phyloP scores from a whole-genome alignment of 2,329 filamentous ascomycete species.

The Meredithiella fracta region DNA sequence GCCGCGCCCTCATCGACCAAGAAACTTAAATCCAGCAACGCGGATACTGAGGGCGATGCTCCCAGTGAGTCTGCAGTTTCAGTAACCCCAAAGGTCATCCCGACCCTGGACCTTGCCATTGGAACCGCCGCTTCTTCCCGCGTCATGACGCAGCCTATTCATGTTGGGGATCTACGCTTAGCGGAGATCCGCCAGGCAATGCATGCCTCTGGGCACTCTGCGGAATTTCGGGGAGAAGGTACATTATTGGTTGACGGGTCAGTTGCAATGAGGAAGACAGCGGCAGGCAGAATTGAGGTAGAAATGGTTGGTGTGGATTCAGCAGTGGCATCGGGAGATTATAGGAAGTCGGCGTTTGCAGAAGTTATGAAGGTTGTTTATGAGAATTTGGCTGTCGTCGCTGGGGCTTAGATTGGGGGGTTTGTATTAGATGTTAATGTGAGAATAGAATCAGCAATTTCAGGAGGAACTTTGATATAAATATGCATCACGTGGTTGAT shows the following conservation, averaged over 20 bases:
- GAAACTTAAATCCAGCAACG: conserved; percentile 11
- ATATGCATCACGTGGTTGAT: too few species aligned
- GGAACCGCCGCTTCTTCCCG: conserved; percentile 53
- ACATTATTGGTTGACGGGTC: conserved; percentile 75
- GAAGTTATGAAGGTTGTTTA: conserved; percentile 86
- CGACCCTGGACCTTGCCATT: conserved; percentile 39
- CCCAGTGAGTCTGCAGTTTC: conserved; percentile 11
- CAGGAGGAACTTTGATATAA: too few species aligned
- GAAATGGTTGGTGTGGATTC: conserved; percentile 49
- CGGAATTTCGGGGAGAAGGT: conserved; percentile 87
- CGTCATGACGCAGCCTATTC: conserved; percentile 61
- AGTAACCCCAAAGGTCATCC: conserved; percentile 22
- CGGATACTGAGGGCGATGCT: conserved; percentile 15
- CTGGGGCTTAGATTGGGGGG: conserved; percentile 24
- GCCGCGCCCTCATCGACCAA: conserved; percentile 15
- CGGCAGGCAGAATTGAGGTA: conserved; percentile 72
- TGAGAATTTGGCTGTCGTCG: conserved; percentile 80
- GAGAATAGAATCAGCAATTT: neutral
- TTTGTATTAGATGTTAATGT: neutral
- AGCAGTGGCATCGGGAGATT: conserved; percentile 15
- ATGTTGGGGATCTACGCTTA: conserved; percentile 82
- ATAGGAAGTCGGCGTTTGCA: conserved; percentile 51
- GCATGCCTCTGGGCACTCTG: conserved; percentile 64
- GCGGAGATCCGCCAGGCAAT: conserved; percentile 77
- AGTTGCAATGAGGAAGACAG: conserved; percentile 78